These are phyloP conservation scores for Dioscorea alata DNA, from an alignment of 106 monocot species.

Conservation along the genomic window DNA sequence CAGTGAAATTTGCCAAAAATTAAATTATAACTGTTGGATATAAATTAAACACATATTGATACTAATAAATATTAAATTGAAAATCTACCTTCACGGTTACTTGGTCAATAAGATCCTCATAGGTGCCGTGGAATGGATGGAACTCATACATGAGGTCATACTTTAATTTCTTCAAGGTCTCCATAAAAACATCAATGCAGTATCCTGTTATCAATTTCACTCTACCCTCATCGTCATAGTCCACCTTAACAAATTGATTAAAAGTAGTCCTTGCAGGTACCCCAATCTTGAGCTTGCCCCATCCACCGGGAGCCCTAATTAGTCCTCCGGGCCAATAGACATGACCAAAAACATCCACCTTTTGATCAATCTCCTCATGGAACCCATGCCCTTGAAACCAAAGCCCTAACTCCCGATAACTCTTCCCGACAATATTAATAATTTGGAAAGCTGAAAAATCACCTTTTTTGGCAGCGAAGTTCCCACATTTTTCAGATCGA, in stretches of 20 bases:
- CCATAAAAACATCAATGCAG: slow-evolving; percentile 10
- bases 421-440: background rate
- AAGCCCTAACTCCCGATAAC: background rate
- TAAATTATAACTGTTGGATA: too few species aligned
- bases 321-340: slow-evolving; percentile 3
- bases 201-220: slow-evolving; percentile 3
- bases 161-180: background rate
- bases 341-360: background rate
- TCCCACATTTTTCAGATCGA: background rate
- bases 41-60: background rate
- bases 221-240: background rate
- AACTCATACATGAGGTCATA: slow-evolving; percentile 5
- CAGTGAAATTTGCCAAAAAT: too few species aligned
- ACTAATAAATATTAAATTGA: too few species aligned
- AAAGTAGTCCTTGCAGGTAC: slow-evolving; percentile 3
- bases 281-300: slow-evolving; percentile 9
- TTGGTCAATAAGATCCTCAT: slow-evolving; percentile 6
- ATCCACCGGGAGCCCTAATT: background rate
- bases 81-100: background rate
- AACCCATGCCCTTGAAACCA: background rate
- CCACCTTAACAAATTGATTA: slow-evolving; percentile 16
- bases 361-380: background rate
- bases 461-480: background rate
- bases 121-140: slow-evolving; percentile 8
- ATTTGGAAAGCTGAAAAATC: background rate